A percentile compares a stretch with the other conserved stretches of the same genome.
phyloP scores from a whole-genome alignment of 2,329 filamentous ascomycete species.

The Scedosporium apiospermum region DNA sequence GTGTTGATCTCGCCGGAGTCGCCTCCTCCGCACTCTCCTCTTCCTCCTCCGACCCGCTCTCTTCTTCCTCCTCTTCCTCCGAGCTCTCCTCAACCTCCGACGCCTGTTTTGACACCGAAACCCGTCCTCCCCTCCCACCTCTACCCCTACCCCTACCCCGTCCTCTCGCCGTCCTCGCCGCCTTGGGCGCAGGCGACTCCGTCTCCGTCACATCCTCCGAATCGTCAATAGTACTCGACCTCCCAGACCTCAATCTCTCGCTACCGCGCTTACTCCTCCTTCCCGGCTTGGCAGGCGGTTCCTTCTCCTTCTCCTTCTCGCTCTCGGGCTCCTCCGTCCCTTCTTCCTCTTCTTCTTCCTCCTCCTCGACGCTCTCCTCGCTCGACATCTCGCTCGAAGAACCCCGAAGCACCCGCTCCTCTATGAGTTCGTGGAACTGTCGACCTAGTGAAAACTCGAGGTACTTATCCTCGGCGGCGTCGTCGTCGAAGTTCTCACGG shows the following conservation, averaged over 20 bases:
- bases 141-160: not conserved
- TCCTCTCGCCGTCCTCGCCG: conserved; percentile 26
- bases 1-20: conserved; percentile 27
- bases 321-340: conserved; percentile 31
- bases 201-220: conserved; percentile 37
- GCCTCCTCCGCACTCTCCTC: conserved; percentile 26
- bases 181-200: conserved; percentile 27
- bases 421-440: conserved; percentile 30
- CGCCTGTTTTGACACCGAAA: conserved; percentile 22
- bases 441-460: conserved; percentile 51
- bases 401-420: conserved; percentile 21
- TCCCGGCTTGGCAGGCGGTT: conserved; percentile 8
- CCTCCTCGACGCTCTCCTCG: conserved; percentile 1
- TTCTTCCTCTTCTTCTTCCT: conserved; percentile 30
- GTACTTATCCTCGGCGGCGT: conserved; percentile 49
- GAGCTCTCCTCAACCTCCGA: conserved; percentile 22
- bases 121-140: conserved; percentile 9
- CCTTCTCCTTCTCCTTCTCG: conserved; percentile 29
- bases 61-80: conserved; percentile 23
- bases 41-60: conserved; percentile 17
- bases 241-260: conserved; percentile 14
- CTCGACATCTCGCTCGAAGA: conserved; percentile 1
- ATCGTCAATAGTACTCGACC: conserved; percentile 34
- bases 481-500: conserved; percentile 59
- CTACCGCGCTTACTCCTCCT: conserved; percentile 16